These are phyloP conservation scores for Sugiyamaella novakii DNA, from an alignment of 1,139 yeast genomes.

Conservation along the genomic window DNA sequence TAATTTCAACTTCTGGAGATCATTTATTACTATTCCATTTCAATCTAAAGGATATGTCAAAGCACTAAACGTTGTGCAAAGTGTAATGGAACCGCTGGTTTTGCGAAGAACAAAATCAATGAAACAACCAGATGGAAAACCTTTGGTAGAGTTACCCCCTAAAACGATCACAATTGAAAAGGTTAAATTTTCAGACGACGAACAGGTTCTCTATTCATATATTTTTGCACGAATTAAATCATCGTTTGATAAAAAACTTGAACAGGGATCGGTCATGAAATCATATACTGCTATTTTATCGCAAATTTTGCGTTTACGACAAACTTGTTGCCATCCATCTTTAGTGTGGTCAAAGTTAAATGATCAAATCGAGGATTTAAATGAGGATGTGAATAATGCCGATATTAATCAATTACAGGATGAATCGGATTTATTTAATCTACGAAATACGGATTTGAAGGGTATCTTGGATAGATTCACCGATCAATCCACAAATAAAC, in stretches of 20 bases:
- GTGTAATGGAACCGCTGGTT: slow-evolving; percentile 80
- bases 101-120: slow-evolving; percentile 85
- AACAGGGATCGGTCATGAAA: slow-evolving; percentile 68
- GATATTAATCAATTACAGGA: slow-evolving; percentile 16
- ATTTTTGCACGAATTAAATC: slow-evolving; percentile 68
- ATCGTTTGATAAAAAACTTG: slow-evolving; percentile 65
- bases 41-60: slow-evolving; percentile 67
- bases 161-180: slow-evolving; percentile 72
- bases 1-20: slow-evolving; percentile 83
- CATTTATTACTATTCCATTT: slow-evolving; percentile 83
- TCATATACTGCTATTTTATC: slow-evolving; percentile 79
- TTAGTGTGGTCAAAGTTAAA: slow-evolving; percentile 51
- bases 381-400: slow-evolving; percentile 21
- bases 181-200: slow-evolving; percentile 66
- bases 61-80: slow-evolving; percentile 80
- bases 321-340: slow-evolving; percentile 83
- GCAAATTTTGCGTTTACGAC: slow-evolving; percentile 80
- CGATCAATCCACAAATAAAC: slow-evolving; percentile 6
- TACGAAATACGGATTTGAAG: slow-evolving; percentile 33
- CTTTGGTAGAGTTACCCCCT: slow-evolving; percentile 74
- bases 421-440: slow-evolving; percentile 23
- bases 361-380: slow-evolving; percentile 26
- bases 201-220: slow-evolving; percentile 66
- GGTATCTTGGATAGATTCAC: slow-evolving; percentile 31
- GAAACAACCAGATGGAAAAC: slow-evolving; percentile 72